A percentile compares a stretch with the other conserved stretches of the same genome.
Evolutionary conservation across 371 early-diverging fungal species (phyloP).

Genomic region (Syncephalastrum sp.): DNA sequence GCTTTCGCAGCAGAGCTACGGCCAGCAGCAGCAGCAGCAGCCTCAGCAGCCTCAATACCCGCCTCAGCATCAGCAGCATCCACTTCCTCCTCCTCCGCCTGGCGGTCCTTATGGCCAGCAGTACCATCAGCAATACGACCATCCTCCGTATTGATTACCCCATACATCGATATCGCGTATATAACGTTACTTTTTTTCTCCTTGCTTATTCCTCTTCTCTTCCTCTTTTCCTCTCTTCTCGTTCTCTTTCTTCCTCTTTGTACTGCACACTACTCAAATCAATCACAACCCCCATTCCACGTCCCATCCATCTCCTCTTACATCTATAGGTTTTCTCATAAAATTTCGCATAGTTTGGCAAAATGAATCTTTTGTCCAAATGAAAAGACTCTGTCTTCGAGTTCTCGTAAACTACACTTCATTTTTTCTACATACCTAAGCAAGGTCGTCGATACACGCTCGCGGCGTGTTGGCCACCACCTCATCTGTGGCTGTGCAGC

Average conservation of each 20-base stretch:
- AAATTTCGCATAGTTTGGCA: too few relatives aligned
- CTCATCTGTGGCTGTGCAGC: too few relatives aligned
- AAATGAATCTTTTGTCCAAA: background rate
- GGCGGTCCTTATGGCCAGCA: slow-evolving; percentile 20
- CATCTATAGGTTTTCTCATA: background rate
- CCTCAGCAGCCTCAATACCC: slow-evolving; percentile 23
- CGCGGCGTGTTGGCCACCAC: too few relatives aligned
- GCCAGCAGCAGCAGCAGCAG: slow-evolving; percentile 12
- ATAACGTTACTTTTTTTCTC: slow-evolving; percentile 7
- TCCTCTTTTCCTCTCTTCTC: slow-evolving; percentile 1
- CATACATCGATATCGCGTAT: slow-evolving; percentile 2
- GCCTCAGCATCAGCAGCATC: slow-evolving; percentile 13
- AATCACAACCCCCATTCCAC: too few relatives aligned
- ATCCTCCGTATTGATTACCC: slow-evolving; percentile 11
- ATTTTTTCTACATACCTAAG: too few relatives aligned
- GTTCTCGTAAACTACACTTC: too few relatives aligned
- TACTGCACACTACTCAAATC: background rate
- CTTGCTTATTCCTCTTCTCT: slow-evolving; percentile 1
- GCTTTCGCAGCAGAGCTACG: slow-evolving; percentile 18
- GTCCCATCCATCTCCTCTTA: slow-evolving; percentile 5
- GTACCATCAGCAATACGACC: slow-evolving; percentile 19
- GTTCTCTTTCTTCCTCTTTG: slow-evolving; percentile 4
- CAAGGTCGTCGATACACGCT: too few relatives aligned
- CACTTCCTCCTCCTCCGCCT: slow-evolving; percentile 12
- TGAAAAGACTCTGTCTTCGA: background rate